phyloP scores from a whole-genome alignment of 257 asterid genomes.

The Jaltomata sinuosa region DNA sequence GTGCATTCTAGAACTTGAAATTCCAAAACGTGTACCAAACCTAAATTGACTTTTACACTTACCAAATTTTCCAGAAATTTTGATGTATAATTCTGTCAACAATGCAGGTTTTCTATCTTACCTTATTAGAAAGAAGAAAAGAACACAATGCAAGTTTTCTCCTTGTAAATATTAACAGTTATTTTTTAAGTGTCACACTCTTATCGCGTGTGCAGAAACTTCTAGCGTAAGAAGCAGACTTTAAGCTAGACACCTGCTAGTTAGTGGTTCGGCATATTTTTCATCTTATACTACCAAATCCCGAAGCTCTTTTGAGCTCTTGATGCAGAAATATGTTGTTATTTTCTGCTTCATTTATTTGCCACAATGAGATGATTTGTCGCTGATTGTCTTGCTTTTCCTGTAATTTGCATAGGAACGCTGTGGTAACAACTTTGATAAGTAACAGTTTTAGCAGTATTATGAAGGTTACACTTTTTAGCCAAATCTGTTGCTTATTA shows the following conservation, averaged over 20 bases:
- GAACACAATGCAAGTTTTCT: too few relatives aligned
- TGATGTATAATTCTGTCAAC: too few relatives aligned
- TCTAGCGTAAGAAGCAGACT: not conserved
- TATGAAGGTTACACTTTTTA: not conserved
- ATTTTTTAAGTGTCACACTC: too few relatives aligned
- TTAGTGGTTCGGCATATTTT: not conserved
- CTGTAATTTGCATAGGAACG: not conserved
- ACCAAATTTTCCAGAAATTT: too few relatives aligned
- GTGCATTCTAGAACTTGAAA: too few relatives aligned
- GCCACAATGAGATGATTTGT: not conserved
- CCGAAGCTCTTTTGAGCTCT: not conserved
- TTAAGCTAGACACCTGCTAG: not conserved
- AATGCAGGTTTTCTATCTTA: too few relatives aligned
- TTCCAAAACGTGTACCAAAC: too few relatives aligned
- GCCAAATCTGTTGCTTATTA: not conserved
- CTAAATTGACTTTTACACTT: too few relatives aligned
- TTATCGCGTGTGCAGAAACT: too few relatives aligned
- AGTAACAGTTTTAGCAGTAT: not conserved
- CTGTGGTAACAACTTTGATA: not conserved
- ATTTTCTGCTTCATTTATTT: not conserved
- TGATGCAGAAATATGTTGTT: not conserved
- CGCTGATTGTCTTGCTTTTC: not conserved
- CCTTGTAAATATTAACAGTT: too few relatives aligned
- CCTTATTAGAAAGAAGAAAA: too few relatives aligned
- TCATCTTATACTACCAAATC: not conserved